Evolutionary conservation across 23 red algal genomes (phyloP).

Genomic region (Gracilariopsis chorda): DNA sequence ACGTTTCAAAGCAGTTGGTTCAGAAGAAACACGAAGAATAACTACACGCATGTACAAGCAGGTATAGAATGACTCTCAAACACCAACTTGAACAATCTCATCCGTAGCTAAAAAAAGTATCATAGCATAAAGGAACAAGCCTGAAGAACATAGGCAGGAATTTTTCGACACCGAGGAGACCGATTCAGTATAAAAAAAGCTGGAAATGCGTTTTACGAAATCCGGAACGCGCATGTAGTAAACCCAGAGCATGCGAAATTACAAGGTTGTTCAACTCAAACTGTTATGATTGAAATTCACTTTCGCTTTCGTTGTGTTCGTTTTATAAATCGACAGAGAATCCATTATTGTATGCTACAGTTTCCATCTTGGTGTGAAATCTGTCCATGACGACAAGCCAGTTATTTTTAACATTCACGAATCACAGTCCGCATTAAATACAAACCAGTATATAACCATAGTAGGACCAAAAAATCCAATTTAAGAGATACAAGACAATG

Average conservation of each 20-base stretch:
- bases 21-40: not conserved
- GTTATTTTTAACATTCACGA: constrained; percentile 61
- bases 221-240: too few relatives aligned
- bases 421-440: constrained; percentile 65
- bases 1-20: not conserved
- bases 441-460: constrained; percentile 89
- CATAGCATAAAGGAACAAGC: too few relatives aligned
- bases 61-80: not conserved
- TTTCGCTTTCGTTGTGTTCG: not conserved
- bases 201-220: too few relatives aligned
- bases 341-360: not conserved
- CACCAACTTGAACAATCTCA: too few relatives aligned
- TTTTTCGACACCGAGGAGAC: too few relatives aligned
- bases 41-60: not conserved
- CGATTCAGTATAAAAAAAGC: too few relatives aligned
- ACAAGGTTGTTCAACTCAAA: not conserved
- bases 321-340: not conserved
- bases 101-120: too few relatives aligned
- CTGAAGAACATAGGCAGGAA: too few relatives aligned
- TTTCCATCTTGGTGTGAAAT: constrained; percentile 47
- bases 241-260: too few relatives aligned
- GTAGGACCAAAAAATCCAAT: constrained; percentile 78
- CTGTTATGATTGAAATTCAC: not conserved
- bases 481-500: constrained; percentile 68
- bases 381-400: constrained; percentile 59